A percentile compares a stretch with the other conserved stretches of the same genome.
Evolutionary conservation across 306 rosid genomes (phyloP).

Genomic region (Gleditsia sinensis): DNA sequence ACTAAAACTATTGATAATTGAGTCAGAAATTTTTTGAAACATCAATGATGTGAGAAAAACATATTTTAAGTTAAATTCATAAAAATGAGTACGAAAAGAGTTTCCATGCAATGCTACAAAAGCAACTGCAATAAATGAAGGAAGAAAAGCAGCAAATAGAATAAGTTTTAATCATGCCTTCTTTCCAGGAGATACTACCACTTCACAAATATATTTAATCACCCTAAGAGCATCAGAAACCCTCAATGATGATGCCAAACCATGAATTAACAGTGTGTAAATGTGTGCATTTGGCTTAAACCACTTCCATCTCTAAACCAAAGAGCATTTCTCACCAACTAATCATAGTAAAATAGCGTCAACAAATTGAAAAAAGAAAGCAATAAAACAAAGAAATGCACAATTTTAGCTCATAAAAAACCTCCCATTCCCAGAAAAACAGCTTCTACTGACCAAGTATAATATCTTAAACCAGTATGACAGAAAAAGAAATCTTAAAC

Average conservation of each 20-base stretch:
- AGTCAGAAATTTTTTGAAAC: slow-evolving; percentile 4
- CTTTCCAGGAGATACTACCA: slow-evolving; percentile 85
- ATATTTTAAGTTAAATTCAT: slow-evolving; percentile 12
- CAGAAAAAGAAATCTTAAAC: neutral
- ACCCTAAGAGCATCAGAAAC: slow-evolving; percentile 90
- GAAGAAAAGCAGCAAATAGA: neutral
- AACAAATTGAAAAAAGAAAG: neutral
- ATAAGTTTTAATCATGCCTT: slow-evolving; percentile 55
- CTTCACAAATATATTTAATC: slow-evolving; percentile 71
- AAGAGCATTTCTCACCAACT: slow-evolving; percentile 56
- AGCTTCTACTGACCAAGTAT: neutral
- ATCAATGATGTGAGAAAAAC: neutral
- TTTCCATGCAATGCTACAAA: neutral
- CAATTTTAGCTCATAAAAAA: neutral
- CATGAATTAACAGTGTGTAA: slow-evolving; percentile 55
- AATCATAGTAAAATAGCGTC: slow-evolving; percentile 25
- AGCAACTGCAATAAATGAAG: neutral
- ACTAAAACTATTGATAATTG: neutral
- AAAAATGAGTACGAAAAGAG: neutral
- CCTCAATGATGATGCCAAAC: slow-evolving; percentile 67
- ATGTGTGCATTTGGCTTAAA: slow-evolving; percentile 64
- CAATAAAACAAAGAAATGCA: neutral
- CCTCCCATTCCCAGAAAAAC: neutral
- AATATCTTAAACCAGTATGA: neutral
- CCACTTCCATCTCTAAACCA: slow-evolving; percentile 83